phyloP scores from a whole-genome alignment of 768 basidiomycete species.

The Russula olivacea region DNA sequence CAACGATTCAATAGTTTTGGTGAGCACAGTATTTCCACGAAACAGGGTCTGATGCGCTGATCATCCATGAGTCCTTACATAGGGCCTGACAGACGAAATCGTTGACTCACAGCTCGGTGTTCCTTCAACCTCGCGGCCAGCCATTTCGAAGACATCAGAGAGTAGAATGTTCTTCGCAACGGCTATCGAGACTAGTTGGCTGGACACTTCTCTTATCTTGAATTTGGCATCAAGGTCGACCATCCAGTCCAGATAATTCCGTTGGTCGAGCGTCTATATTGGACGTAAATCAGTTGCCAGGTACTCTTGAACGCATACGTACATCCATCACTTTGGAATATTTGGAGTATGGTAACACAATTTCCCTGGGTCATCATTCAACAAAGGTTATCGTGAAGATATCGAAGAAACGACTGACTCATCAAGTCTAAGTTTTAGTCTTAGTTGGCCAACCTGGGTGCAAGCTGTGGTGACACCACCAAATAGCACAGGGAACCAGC shows the following conservation, averaged over 20 bases:
- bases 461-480: constrained; percentile 43
- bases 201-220: constrained; percentile 56
- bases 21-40: constrained; percentile 50
- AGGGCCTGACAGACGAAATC: not conserved
- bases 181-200: constrained; percentile 62
- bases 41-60: constrained; percentile 74
- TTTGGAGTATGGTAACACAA: constrained; percentile 62
- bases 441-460: constrained; percentile 67
- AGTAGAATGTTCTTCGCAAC: constrained; percentile 60
- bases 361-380: constrained; percentile 48
- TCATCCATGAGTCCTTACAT: constrained; percentile 7
- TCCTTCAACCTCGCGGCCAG: constrained; percentile 63
- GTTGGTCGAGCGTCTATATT: constrained; percentile 45
- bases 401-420: constrained; percentile 48
- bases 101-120: constrained; percentile 53
- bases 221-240: constrained; percentile 60
- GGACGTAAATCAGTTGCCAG: constrained; percentile 8
- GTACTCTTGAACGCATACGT: constrained; percentile 25
- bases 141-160: constrained; percentile 63
- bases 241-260: constrained; percentile 73
- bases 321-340: constrained; percentile 62
- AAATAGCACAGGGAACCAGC: constrained; percentile 76
- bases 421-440: constrained; percentile 64
- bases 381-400: not conserved
- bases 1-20: constrained; percentile 65